Evolutionary conservation across 2,329 filamentous ascomycete species (phyloP).

Genomic region (Penicillium vulpinum): DNA sequence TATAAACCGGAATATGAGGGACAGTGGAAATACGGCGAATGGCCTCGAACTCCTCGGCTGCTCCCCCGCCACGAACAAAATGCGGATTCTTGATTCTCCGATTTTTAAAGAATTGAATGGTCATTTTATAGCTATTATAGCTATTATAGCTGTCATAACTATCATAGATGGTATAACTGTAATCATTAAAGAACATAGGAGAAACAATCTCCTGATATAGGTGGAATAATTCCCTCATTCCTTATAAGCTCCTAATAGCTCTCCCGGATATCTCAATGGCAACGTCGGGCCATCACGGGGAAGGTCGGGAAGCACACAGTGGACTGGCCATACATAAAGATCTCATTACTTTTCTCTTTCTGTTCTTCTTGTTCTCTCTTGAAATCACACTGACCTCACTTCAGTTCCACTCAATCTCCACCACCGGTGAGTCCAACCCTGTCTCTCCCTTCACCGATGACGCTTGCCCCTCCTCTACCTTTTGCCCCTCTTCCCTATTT

Average conservation of each 20-base stretch:
- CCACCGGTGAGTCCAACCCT: constrained; percentile 35
- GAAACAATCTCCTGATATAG: neutral
- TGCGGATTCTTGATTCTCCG: constrained; percentile 21
- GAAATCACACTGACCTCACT: constrained; percentile 42
- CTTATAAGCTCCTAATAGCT: neutral
- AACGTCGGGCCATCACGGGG: constrained; percentile 18
- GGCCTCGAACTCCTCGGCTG: constrained; percentile 25
- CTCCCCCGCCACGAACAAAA: constrained; percentile 27
- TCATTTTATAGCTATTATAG: neutral
- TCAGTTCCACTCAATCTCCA: constrained; percentile 33
- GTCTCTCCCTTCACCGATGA: constrained; percentile 25
- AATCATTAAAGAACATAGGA: neutral
- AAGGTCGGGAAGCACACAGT: constrained; percentile 14
- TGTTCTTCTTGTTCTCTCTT: no score
- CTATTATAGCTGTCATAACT: neutral
- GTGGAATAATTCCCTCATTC: neutral
- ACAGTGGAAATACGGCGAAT: constrained; percentile 14
- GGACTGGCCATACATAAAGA: constrained; percentile 6
- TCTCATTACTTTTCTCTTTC: constrained; percentile 1
- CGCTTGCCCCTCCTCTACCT: constrained; percentile 25
- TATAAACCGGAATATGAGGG: neutral
- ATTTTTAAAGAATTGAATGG: no score
- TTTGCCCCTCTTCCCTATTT: constrained; percentile 25
- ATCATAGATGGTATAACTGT: neutral
- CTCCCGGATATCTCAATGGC: constrained; percentile 1